These are phyloP conservation scores for Cucurbita ficifolia DNA, from an alignment of 306 rosid genomes.

Conservation along the genomic window DNA sequence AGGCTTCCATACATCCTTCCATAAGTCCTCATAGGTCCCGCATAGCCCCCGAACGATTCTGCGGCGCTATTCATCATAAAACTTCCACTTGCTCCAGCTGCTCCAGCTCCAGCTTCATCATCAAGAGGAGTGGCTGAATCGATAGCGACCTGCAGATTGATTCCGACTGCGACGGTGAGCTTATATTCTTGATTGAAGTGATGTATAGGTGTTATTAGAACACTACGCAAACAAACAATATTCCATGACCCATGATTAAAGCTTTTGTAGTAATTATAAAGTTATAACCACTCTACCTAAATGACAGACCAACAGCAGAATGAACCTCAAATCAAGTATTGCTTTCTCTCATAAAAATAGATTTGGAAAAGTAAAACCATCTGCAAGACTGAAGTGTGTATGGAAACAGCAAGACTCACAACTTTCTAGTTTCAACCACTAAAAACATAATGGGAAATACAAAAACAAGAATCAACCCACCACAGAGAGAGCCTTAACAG, in stretches of 20 bases:
- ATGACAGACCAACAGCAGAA: no score
- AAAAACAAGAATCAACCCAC: not conserved
- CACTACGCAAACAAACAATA: no score
- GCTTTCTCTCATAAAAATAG: no score
- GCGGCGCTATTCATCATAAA: constrained; percentile 40
- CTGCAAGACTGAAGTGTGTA: no score
- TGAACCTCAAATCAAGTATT: no score
- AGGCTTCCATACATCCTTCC: constrained; percentile 89
- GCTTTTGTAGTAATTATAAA: no score
- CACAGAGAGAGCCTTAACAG: not conserved
- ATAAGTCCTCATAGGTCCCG: constrained; percentile 76
- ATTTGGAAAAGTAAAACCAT: no score
- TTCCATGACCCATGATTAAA: no score
- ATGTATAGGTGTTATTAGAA: not conserved
- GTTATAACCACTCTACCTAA: no score
- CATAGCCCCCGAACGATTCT: constrained; percentile 58
- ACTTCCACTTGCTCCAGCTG: constrained; percentile 48
- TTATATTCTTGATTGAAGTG: not conserved
- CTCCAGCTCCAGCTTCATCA: constrained; percentile 19
- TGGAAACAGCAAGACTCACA: no score
- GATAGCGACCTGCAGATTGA: constrained; percentile 25
- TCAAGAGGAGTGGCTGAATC: constrained; percentile 91
- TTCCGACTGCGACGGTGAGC: not conserved
- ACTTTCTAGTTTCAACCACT: no score
- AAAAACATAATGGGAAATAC: no score